Base-by-base conservation (phyloP, 305 asterid species). In the Ilex paraguariensis region DNA sequence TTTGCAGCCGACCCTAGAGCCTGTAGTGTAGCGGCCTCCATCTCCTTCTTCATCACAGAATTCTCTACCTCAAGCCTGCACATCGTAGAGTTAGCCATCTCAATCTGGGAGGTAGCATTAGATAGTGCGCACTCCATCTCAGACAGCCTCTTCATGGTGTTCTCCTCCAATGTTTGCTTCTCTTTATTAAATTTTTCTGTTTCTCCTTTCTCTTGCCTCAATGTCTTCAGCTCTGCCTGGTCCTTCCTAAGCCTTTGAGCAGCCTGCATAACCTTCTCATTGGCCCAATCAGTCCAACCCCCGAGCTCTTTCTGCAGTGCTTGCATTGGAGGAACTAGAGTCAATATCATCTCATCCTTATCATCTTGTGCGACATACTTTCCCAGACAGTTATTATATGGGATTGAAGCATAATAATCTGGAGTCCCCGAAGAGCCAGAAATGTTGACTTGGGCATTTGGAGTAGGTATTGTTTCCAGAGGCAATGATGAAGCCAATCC, bases 201-300 rank as follows among this genome's bases (percentile, higher is more conserved):
- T 62, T 85, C 91, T 64, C 78, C 87, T 66, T 75, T 87, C 69
- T 83, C 95, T 60, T 76, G 86, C 79, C 77, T 87, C 81, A 89
- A 52, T 64, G 65, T 75, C 76, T 77, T 87, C 83, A 91, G 57
- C 78, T 88, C 98, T 3, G 42, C 60, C 77, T 73, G 70, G 65
- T 86, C 87, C 76, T 83, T 85, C 33, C 76, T 70, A n/a, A 89
- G 91, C 76, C 79, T 82, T 57, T 72, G 60, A 54, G 95, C 80
- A 50, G 81, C 89, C 79, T 87, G 85, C 95, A 76, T 85, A 51
- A 91, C 77, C 77, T 85, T 89, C 75, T 83, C 82, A 11, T 72
- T 85, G 3, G 88, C 86, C 96, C 97, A 91, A 33, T 81, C 81
- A 14, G 64, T 74, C 97, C 93, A 88, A 54, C 66, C 71, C 61